These are phyloP conservation scores for Cordyceps militaris DNA, from an alignment of 2,329 filamentous ascomycete genomes.

Conservation along the genomic window DNA sequence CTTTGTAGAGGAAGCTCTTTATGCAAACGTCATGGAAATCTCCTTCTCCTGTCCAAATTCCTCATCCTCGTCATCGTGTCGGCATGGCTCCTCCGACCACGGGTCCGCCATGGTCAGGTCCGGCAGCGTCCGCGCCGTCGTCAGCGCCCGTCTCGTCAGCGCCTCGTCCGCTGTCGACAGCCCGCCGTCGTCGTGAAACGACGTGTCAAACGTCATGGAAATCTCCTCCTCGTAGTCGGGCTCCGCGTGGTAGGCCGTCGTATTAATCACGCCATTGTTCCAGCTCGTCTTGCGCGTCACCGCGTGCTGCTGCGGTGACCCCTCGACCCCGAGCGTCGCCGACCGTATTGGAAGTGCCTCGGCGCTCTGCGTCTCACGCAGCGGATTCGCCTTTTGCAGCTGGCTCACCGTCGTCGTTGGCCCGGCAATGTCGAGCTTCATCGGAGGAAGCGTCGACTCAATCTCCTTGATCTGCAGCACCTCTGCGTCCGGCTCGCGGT, in stretches of 20 bases:
- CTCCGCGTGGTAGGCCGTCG: constrained; percentile 22
- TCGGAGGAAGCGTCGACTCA: constrained; percentile 80
- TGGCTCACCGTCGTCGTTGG: constrained; percentile 21
- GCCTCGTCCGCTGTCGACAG: constrained; percentile 26
- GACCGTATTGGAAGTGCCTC: constrained; percentile 27
- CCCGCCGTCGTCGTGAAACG: constrained; percentile 37
- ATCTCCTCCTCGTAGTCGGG: constrained; percentile 42
- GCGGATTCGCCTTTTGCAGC: constrained; percentile 5
- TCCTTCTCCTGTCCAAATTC: constrained; percentile 67
- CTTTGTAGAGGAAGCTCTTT: constrained; percentile 14
- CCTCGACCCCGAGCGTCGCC: constrained; percentile 13
- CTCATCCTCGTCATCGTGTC: constrained; percentile 48
- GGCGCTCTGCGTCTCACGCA: constrained; percentile 42
- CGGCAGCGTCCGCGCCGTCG: constrained; percentile 42
- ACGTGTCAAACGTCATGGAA: constrained; percentile 66
- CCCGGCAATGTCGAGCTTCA: constrained; percentile 62
- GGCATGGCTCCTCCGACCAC: constrained; percentile 39
- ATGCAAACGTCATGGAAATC: constrained; percentile 78
- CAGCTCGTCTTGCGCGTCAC: constrained; percentile 11
- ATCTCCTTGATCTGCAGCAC: constrained; percentile 66
- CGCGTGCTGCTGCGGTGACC: constrained; percentile 15
- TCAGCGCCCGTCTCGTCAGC: constrained; percentile 21
- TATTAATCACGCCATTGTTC: constrained; percentile 15
- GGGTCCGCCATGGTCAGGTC: constrained; percentile 50
- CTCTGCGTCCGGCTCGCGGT: constrained; percentile 38